Conservation (phyloP, 1,284 basidiomycete species). For the Puccinia horiana region DNA sequence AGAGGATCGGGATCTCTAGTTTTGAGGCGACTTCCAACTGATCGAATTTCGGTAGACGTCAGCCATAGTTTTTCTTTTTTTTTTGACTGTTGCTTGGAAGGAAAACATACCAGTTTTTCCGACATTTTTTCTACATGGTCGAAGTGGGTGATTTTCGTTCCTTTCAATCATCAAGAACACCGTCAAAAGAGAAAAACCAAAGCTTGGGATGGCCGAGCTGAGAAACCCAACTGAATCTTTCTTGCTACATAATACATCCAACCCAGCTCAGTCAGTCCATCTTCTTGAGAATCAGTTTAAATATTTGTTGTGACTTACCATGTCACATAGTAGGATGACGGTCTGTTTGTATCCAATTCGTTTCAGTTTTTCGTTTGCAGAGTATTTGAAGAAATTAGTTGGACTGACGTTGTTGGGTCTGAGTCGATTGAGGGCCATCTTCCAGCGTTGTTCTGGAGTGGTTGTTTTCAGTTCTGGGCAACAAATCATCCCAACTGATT, state of each 20-base stretch:
- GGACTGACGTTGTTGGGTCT: background rate
- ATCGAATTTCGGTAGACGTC: too few species aligned
- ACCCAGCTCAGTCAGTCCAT: background rate
- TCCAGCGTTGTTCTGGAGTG: too few species aligned
- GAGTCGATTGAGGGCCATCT: background rate
- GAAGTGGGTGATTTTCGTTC: conserved; percentile 11
- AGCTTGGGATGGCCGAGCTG: too few species aligned
- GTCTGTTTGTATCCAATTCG: background rate
- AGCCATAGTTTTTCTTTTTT: too few species aligned
- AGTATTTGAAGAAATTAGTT: too few species aligned
- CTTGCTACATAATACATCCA: conserved; percentile 1
- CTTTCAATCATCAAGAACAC: background rate
- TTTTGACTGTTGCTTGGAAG: too few species aligned
- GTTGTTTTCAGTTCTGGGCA: too few species aligned
- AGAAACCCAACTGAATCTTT: conserved; percentile 26
- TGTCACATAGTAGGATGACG: conserved; percentile 26
- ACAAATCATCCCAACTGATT: too few species aligned
- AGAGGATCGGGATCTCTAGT: conserved; percentile 55
- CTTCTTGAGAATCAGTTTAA: background rate
- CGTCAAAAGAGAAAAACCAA: background rate
- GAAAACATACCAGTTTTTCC: conserved; percentile 8
- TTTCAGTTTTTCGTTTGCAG: background rate
- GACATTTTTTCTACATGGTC: conserved; percentile 22
- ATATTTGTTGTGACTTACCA: background rate
- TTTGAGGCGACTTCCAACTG: conserved; percentile 53